Evolutionary conservation across 108 stramenopile genomes (phyloP).

Genomic region (Licmophora abbreviata): DNA sequence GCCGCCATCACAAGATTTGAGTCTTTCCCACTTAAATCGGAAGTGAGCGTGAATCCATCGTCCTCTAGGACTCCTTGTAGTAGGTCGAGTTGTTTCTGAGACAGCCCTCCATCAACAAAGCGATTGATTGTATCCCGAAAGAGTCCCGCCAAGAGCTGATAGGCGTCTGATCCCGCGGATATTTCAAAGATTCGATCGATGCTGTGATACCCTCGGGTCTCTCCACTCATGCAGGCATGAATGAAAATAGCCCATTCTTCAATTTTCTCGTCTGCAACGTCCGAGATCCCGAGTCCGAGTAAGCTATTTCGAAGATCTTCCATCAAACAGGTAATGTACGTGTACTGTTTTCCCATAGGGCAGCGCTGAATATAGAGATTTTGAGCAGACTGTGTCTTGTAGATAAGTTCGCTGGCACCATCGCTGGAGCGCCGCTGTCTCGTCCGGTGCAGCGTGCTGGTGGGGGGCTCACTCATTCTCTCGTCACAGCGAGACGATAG

Average conservation of each 20-base stretch:
- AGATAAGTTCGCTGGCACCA: no score
- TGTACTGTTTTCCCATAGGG: no score
- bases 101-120: constrained; percentile 4
- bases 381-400: no score
- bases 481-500: no score
- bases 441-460: no score
- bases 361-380: no score
- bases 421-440: no score
- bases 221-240: constrained; percentile 6
- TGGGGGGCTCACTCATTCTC: no score
- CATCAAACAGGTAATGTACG: not conserved
- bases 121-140: constrained; percentile 10
- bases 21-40: not conserved
- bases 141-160: constrained; percentile 4
- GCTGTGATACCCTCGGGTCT: constrained; percentile 3
- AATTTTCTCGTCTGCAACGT: not conserved
- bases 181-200: constrained; percentile 8
- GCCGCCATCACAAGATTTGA: not conserved
- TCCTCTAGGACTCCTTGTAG: not conserved
- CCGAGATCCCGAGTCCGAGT: not conserved
- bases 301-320: not conserved
- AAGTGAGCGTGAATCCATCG: not conserved
- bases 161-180: constrained; percentile 1
- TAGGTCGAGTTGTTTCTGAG: not conserved
- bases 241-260: constrained; percentile 9